Evolutionary conservation across 495 filamentous ascomycete genomes (phyloP).

Genomic region (Penicillium herquei): DNA sequence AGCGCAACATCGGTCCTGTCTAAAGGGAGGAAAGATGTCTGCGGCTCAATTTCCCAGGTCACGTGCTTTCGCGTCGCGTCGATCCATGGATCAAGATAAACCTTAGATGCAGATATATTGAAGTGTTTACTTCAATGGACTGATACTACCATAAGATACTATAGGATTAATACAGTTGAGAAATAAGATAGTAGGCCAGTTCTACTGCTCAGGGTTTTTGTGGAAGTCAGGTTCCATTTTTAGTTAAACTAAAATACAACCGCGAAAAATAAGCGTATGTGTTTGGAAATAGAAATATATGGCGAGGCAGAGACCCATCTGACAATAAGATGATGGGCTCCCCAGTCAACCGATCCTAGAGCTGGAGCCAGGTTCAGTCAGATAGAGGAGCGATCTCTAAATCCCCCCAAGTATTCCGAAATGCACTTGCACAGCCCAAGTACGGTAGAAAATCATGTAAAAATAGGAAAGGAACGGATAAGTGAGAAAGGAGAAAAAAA

Average conservation of each 20-base stretch:
- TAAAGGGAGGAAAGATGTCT: not conserved
- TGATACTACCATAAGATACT: too few species aligned
- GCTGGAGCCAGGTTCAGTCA: too few species aligned
- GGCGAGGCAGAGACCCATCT: not conserved
- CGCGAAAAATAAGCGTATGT: slow-evolving; percentile 13
- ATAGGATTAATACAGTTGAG: not conserved
- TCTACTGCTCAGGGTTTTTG: not conserved
- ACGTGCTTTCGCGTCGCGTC: slow-evolving; percentile 18
- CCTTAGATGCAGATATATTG: not conserved
- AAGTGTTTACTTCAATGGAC: too few species aligned
- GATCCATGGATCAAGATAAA: not conserved
- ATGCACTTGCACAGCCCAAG: too few species aligned
- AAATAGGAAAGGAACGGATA: not conserved
- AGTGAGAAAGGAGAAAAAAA: slow-evolving; percentile 3
- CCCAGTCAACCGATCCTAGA: too few species aligned
- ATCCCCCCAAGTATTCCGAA: too few species aligned
- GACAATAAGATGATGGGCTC: not conserved
- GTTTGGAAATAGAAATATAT: slow-evolving; percentile 3
- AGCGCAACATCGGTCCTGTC: not conserved
- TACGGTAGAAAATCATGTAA: not conserved
- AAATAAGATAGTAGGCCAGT: too few species aligned
- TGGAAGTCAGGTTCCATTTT: not conserved
- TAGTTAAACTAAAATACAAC: slow-evolving; percentile 17
- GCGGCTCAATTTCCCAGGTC: slow-evolving; percentile 6
- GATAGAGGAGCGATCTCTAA: too few species aligned